phyloP scores from a whole-genome alignment of 2,329 filamentous ascomycete genomes.

The Fusarium annulatum region DNA sequence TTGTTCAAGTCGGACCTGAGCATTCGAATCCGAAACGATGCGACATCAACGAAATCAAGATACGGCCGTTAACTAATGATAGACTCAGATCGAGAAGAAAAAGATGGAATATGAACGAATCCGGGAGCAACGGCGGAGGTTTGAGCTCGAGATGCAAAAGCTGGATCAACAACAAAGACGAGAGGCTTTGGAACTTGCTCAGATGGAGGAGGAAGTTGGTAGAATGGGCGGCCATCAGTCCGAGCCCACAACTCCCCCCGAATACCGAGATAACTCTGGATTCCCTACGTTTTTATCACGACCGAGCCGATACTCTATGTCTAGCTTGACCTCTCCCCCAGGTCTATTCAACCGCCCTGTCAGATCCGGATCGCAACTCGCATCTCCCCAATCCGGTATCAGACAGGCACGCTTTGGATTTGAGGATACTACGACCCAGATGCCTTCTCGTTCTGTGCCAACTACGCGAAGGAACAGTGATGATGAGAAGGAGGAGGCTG shows the following conservation, averaged over 20 bases:
- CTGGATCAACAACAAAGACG: constrained; percentile 86
- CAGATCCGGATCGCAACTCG: constrained; percentile 81
- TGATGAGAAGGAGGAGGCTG: constrained; percentile 83
- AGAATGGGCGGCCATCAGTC: constrained; percentile 80
- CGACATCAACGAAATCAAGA: background rate
- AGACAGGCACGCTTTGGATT: constrained; percentile 69
- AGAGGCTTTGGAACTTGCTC: constrained; percentile 84
- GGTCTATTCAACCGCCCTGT: constrained; percentile 78
- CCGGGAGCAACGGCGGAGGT: constrained; percentile 86
- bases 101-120: constrained; percentile 92
- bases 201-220: constrained; percentile 83
- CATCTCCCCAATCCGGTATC: constrained; percentile 77
- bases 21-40: constrained; percentile 2
- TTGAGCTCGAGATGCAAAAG: constrained; percentile 92
- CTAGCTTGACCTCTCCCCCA: constrained; percentile 85
- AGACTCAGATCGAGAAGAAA: constrained; percentile 86
- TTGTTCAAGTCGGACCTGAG: background rate
- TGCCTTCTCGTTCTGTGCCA: constrained; percentile 87
- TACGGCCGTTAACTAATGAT: constrained; percentile 50
- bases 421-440: constrained; percentile 65
- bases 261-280: constrained; percentile 81
- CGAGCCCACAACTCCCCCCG: constrained; percentile 95
- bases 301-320: constrained; percentile 88
- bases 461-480: constrained; percentile 91
- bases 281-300: constrained; percentile 85